Conservation (phyloP, 495 filamentous ascomycete species). For the Penicillium bialowiezense region DNA sequence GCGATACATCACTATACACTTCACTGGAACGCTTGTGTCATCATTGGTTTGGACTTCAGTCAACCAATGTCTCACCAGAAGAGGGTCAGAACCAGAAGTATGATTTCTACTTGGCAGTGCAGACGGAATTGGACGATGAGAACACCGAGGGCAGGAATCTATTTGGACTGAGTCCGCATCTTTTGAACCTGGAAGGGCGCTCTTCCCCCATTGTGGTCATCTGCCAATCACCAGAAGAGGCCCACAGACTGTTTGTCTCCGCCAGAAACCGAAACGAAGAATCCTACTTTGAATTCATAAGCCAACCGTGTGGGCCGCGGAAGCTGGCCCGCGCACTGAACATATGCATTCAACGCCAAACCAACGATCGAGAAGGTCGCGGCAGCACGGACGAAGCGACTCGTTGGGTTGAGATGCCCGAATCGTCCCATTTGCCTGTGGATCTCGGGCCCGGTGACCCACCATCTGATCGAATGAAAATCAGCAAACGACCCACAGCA, state of each 20-base stretch:
- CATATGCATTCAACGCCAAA: conserved; percentile 24
- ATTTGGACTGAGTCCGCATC: conserved; percentile 6
- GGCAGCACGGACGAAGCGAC: conserved; percentile 11
- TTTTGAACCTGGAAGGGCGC: neutral
- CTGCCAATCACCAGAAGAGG: conserved; percentile 27
- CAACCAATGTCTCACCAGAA: conserved; percentile 7
- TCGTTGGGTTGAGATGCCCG: conserved; percentile 22
- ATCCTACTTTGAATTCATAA: conserved; percentile 25
- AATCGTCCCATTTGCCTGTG: conserved; percentile 15
- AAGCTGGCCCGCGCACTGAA: conserved; percentile 24
- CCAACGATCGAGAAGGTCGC: neutral
- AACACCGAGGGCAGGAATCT: conserved; percentile 8
- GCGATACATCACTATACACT: conserved; percentile 13
- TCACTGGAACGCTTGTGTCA: conserved; percentile 22
- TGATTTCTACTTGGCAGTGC: conserved; percentile 26
- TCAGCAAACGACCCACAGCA: conserved; percentile 19
- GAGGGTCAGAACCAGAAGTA: conserved; percentile 2
- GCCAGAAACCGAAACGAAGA: conserved; percentile 7
- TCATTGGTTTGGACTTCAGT: conserved; percentile 21
- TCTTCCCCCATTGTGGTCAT: conserved; percentile 25
- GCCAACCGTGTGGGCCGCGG: conserved; percentile 31
- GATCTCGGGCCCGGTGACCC: conserved; percentile 13
- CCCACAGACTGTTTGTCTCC: conserved; percentile 24
- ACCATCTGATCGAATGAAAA: conserved; percentile 16
- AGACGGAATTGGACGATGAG: conserved; percentile 21